Evolutionary conservation across 306 rosid genomes (phyloP).

Genomic region (Echinosophora koreensis): DNA sequence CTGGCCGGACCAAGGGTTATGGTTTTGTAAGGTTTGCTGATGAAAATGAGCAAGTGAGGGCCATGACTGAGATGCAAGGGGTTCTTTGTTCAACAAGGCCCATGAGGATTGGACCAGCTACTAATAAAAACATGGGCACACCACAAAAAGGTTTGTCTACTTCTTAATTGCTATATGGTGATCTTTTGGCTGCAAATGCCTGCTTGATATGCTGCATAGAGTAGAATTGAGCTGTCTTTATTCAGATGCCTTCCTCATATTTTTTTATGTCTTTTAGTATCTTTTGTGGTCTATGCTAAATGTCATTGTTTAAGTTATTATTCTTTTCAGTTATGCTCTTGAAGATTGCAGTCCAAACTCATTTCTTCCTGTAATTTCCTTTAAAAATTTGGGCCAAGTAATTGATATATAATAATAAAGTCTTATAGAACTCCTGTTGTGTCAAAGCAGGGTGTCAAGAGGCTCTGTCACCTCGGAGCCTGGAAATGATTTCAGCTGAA

Average conservation of each 20-base stretch:
- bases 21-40: constrained; percentile 94
- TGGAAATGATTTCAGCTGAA: constrained; percentile 96
- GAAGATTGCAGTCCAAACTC: constrained; percentile 67
- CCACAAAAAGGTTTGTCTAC: constrained; percentile 77
- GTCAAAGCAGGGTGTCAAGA: constrained; percentile 98
- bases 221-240: not conserved
- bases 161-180: not conserved
- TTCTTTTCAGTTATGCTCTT: constrained; percentile 56
- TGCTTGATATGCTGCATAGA: constrained; percentile 9
- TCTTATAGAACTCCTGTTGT: constrained; percentile 90
- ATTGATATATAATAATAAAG: constrained; percentile 58
- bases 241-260: not conserved
- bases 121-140: constrained; percentile 76
- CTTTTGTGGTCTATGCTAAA: constrained; percentile 38
- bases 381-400: constrained; percentile 67
- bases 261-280: constrained; percentile 1
- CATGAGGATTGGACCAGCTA: constrained; percentile 96
- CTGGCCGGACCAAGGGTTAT: constrained; percentile 90
- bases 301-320: constrained; percentile 41
- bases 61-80: constrained; percentile 98
- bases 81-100: constrained; percentile 86
- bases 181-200: not conserved
- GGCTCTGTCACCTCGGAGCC: constrained; percentile 97
- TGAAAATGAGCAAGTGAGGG: constrained; percentile 82
- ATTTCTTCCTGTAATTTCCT: constrained; percentile 69